Evolutionary conservation across 2,329 filamentous ascomycete species (phyloP), one percentile per base, ranked within the genome.

Genomic region (Alternaria arborescens): DNA sequence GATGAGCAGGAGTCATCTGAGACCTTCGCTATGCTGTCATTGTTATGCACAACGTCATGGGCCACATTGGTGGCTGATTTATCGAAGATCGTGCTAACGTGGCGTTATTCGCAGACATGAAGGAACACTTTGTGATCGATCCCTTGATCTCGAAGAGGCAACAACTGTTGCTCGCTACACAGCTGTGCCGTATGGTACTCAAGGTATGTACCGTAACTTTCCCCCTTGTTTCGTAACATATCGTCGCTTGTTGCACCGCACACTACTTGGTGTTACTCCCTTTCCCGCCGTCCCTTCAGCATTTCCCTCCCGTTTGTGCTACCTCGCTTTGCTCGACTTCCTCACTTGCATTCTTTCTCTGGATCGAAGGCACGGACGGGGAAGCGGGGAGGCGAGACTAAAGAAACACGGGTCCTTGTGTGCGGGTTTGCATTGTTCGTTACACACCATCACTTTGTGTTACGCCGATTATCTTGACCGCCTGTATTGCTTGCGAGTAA

Each of bases 91-190:
- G 51, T 70, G 67, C 73, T 77, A 71, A 77, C 63, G 48, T 63
- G 54, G 65, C 60, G 54, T 52, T 59, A 52, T 59, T 57, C 58
- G 50, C 75, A 89, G 89, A 98, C 82, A 99, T 99, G 95, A 94
- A 91, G 83, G 89, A 97, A 71, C 92, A 95, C 69, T 99, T 99
- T 80, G 95, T 97, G 69, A 98, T 99, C 77, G 95, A 99, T 78
- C 96, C 95, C 54, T 84, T 99, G 76, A 99, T 99, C 78, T 95
- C 95, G 72, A 99, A 99, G 87, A 91, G 92, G 82, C 94, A 97
- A 83, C 95, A 99, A 82, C 87, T 99, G 62, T 88, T 97, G 83
- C 87, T 99, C 68, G 95, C 95, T 32, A 99, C 96, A 53, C 95
- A 99, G 84, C 85, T 99, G 70, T 98, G 95, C 85, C 89, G 95